Conservation (phyloP, 2,329 filamentous ascomycete genomes). For the Pseudogymnoascus sp. region DNA sequence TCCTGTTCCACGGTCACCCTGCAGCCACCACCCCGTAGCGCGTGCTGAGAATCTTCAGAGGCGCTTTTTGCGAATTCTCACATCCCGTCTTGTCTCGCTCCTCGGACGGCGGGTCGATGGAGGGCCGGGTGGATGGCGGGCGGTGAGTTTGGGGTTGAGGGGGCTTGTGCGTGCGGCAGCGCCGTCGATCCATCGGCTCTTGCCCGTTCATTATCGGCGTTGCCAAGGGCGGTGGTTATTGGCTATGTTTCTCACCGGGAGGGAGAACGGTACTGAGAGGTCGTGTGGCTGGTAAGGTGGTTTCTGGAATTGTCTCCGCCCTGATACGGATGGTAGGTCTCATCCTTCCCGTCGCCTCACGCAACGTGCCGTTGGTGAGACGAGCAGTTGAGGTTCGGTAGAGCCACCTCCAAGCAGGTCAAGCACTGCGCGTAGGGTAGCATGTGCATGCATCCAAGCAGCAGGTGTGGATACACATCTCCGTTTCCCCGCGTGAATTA, state of each 20-base stretch:
- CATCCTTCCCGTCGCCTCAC: not conserved
- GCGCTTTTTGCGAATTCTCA: not conserved
- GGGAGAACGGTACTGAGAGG: not conserved
- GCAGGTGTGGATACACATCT: slow-evolving; percentile 2
- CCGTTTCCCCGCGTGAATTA: slow-evolving; percentile 1
- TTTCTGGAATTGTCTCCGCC: not conserved
- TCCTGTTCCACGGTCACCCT: not conserved
- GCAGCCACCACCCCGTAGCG: not conserved
- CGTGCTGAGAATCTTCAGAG: not conserved
- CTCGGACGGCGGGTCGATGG: not conserved
- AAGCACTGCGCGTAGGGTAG: slow-evolving; percentile 5
- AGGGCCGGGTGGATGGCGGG: not conserved
- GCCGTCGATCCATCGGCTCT: slow-evolving; percentile 4
- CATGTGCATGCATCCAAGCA: not conserved
- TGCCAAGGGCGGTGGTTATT: not conserved
- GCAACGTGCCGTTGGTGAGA: not conserved
- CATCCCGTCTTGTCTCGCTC: not conserved
- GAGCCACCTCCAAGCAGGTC: not conserved
- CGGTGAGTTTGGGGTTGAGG: not conserved
- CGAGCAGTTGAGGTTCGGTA: not conserved
- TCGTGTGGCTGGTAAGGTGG: not conserved
- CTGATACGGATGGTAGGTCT: not conserved
- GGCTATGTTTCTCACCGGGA: not conserved
- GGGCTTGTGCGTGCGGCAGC: slow-evolving; percentile 3
- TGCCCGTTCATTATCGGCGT: not conserved